phyloP scores from a whole-genome alignment of 257 asterid genomes.

The Apocynum venetum region DNA sequence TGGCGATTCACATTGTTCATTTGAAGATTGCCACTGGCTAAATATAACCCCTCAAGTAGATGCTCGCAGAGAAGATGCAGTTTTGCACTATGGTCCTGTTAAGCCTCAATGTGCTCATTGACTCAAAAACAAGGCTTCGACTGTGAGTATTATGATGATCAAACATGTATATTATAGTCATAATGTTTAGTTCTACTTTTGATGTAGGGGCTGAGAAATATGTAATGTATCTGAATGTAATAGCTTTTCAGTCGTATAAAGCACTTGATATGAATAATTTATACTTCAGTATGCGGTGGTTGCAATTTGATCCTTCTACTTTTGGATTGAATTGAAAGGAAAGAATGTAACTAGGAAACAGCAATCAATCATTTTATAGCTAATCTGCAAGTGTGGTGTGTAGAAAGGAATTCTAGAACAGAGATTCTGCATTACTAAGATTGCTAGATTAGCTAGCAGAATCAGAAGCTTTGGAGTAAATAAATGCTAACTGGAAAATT shows the following conservation, averaged over 20 bases:
- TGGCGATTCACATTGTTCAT: constrained; percentile 42
- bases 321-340: neutral
- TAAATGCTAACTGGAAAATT: too few relatives aligned
- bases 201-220: too few relatives aligned
- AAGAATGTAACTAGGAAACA: neutral
- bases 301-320: neutral
- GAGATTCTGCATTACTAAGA: neutral
- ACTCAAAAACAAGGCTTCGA: neutral
- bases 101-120: constrained; percentile 9
- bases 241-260: too few relatives aligned
- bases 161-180: too few relatives aligned
- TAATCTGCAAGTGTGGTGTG: neutral
- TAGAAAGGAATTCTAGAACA: neutral
- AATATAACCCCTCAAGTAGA: neutral
- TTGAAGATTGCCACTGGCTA: constrained; percentile 25
- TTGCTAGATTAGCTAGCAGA: neutral
- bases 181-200: too few relatives aligned
- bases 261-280: neutral
- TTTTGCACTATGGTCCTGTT: neutral
- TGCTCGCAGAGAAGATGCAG: neutral
- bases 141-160: too few relatives aligned
- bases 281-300: neutral
- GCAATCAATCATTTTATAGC: neutral
- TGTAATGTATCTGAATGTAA: too few relatives aligned
- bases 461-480: neutral